These are phyloP conservation scores for Solanum hybrid DNA, from an alignment of 305 asterid genomes.

Conservation along the genomic window DNA sequence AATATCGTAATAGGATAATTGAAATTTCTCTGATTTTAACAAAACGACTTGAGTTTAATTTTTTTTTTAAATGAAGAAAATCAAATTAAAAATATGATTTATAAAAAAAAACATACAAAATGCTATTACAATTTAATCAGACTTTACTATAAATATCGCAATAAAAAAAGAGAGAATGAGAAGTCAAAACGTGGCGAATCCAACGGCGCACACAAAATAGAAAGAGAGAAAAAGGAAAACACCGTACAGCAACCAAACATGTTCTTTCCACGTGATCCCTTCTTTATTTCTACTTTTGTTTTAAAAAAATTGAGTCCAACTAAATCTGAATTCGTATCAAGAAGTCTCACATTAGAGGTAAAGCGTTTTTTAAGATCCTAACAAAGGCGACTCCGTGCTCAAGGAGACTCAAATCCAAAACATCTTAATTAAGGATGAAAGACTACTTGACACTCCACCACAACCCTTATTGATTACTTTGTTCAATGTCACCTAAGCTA, in stretches of 20 bases:
- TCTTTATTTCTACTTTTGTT: not conserved
- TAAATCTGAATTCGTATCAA: too few species aligned
- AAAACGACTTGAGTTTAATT: too few species aligned
- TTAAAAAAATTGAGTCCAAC: too few species aligned
- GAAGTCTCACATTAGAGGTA: too few species aligned
- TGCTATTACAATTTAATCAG: not conserved
- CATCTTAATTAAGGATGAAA: too few species aligned
- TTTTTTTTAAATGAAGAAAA: not conserved
- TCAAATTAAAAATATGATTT: not conserved
- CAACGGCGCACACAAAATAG: not conserved
- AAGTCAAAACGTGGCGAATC: not conserved
- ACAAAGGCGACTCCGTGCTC: rapidly evolving
- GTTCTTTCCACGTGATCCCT: not conserved
- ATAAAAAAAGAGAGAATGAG: not conserved
- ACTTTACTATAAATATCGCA: not conserved
- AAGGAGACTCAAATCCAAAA: rapidly evolving
- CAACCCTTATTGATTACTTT: not conserved
- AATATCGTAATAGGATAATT: not conserved
- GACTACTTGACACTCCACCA: not conserved
- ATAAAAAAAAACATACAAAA: not conserved
- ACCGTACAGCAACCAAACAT: not conserved
- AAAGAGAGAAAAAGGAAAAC: not conserved
- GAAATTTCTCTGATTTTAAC: not conserved
- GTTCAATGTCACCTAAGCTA: not conserved
- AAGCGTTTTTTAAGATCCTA: not conserved